These are phyloP conservation scores for Clavariopsis aquatica DNA, from an alignment of 495 filamentous ascomycete species.

Conservation along the genomic window DNA sequence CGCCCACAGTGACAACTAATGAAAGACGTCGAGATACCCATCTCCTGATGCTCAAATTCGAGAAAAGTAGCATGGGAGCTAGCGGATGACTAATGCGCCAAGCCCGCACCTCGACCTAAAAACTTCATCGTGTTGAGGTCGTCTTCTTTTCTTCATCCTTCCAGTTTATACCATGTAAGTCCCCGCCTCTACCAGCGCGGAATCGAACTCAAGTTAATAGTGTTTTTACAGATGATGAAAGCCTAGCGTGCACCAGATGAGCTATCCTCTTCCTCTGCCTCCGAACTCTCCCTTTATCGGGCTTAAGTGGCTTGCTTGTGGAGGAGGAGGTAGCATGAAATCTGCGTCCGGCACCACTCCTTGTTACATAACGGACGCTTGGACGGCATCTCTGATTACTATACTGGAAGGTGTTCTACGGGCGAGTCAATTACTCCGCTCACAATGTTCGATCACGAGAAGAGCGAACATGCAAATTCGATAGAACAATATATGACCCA, in stretches of 20 bases:
- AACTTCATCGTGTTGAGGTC: slow-evolving; percentile 20
- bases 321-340: slow-evolving; percentile 77
- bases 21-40: neutral
- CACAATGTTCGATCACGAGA: neutral
- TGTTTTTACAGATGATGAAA: slow-evolving; percentile 90
- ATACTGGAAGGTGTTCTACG: slow-evolving; percentile 53
- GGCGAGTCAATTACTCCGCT: neutral
- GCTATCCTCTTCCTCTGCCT: slow-evolving; percentile 65
- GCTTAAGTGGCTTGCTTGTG: slow-evolving; percentile 83
- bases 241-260: slow-evolving; percentile 91
- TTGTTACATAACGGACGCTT: slow-evolving; percentile 96
- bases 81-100: slow-evolving; percentile 26
- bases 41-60: neutral
- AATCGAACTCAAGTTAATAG: slow-evolving; percentile 14
- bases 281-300: slow-evolving; percentile 77
- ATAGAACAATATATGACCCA: neutral
- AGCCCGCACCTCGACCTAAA: slow-evolving; percentile 6
- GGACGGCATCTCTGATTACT: slow-evolving; percentile 93
- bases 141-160: slow-evolving; percentile 81
- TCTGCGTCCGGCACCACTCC: slow-evolving; percentile 97
- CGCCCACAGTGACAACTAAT: neutral
- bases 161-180: slow-evolving; percentile 95
- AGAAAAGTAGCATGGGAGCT: neutral
- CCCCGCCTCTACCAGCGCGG: slow-evolving; percentile 2
- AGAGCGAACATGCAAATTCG: neutral